Percentiles rank a stretch among this genome's conserved stretches.
These are phyloP conservation scores for Raffaelea arxii DNA, from an alignment of 2,329 filamentous ascomycete genomes.

Conservation along the genomic window DNA sequence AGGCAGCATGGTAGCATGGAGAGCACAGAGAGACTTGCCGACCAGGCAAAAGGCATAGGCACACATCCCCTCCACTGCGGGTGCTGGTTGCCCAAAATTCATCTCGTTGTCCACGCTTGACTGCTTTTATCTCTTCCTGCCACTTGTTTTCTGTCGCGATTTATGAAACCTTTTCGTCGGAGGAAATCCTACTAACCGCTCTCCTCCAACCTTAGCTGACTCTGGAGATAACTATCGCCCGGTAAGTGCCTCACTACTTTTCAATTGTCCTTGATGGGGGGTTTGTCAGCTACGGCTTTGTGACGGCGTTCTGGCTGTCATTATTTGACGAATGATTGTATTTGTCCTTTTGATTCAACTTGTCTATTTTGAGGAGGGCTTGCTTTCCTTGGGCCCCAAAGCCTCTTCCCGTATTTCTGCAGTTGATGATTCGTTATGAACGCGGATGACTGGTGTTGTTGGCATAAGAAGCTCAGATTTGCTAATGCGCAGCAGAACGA, in stretches of 20 bases:
- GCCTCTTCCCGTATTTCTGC: not conserved
- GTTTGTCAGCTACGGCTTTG: too few species aligned
- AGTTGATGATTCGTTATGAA: not conserved
- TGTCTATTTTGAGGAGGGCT: not conserved
- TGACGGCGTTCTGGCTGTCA: too few species aligned
- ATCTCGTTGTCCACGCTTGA: slow-evolving; percentile 6
- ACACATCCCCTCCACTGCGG: not conserved
- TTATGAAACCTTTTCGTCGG: too few species aligned
- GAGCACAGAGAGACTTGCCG: not conserved
- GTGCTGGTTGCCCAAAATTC: not conserved
- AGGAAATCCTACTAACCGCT: too few species aligned
- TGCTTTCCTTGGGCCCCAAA: not conserved
- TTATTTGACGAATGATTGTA: too few species aligned
- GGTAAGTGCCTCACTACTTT: too few species aligned
- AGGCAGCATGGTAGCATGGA: not conserved
- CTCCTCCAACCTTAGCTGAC: too few species aligned
- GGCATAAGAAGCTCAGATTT: too few species aligned
- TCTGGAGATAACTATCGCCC: too few species aligned
- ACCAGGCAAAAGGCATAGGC: not conserved
- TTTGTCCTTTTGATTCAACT: too few species aligned
- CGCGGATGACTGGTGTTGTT: too few species aligned
- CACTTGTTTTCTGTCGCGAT: not conserved
- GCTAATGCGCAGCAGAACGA: slow-evolving; percentile 55
- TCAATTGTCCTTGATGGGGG: too few species aligned
- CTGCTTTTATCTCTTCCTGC: not conserved